Conservation (phyloP, 768 basidiomycete species). For the Coprinellus micaceus region DNA sequence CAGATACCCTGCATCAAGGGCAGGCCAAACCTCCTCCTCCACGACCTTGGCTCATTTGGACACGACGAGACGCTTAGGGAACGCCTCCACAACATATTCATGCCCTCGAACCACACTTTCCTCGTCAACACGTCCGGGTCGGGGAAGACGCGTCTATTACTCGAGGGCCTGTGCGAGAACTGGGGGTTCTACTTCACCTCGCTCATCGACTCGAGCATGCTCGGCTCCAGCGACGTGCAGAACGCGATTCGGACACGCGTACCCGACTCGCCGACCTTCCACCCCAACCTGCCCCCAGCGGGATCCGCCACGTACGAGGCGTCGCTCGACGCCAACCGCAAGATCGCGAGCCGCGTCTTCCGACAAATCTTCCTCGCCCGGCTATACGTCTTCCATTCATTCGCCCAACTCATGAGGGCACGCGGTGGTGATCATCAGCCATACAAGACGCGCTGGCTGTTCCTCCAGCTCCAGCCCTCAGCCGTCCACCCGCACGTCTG, state of each 20-base stretch:
- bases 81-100: slow-evolving; percentile 39
- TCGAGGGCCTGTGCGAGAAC: slow-evolving; percentile 41
- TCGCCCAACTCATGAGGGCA: slow-evolving; percentile 30
- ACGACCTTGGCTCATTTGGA: slow-evolving; percentile 39
- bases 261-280: slow-evolving; percentile 32
- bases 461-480: slow-evolving; percentile 39
- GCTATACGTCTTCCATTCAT: slow-evolving; percentile 36
- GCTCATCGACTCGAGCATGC: slow-evolving; percentile 37
- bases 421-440: slow-evolving; percentile 10
- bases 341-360: slow-evolving; percentile 35
- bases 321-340: slow-evolving; percentile 31
- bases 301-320: slow-evolving; percentile 29
- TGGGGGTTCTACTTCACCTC: slow-evolving; percentile 51
- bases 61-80: slow-evolving; percentile 25
- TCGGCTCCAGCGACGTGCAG: slow-evolving; percentile 44
- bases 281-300: slow-evolving; percentile 26
- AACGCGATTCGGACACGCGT: slow-evolving; percentile 36
- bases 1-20: slow-evolving; percentile 34
- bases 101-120: slow-evolving; percentile 43
- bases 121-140: slow-evolving; percentile 48
- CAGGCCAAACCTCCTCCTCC: slow-evolving; percentile 39
- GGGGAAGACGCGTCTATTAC: slow-evolving; percentile 41
- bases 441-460: slow-evolving; percentile 36
- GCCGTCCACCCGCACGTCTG: slow-evolving; percentile 32
- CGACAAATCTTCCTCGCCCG: slow-evolving; percentile 39